Conservation (phyloP, 805 yeast species). For the Hermanozyma aechmeae region DNA sequence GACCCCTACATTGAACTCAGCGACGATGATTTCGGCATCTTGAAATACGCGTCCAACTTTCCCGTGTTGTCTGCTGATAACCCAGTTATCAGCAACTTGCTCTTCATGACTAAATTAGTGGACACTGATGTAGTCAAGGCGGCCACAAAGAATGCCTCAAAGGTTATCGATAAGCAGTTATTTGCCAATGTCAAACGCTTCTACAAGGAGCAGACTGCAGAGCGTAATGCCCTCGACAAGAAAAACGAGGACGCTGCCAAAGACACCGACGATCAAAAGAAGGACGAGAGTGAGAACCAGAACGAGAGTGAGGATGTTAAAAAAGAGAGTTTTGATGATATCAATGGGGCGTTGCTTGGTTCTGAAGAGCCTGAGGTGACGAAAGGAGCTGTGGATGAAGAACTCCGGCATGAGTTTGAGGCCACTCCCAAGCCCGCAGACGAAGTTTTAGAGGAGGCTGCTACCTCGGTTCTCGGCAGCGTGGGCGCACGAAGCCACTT, state of each 20-base stretch:
- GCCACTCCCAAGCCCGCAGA: too few relatives aligned
- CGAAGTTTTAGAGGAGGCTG: constrained; percentile 51
- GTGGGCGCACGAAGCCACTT: constrained; percentile 73
- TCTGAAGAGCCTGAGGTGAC: neutral
- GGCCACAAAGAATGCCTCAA: constrained; percentile 60
- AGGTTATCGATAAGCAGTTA: constrained; percentile 36
- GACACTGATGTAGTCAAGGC: constrained; percentile 82
- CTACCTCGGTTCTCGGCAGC: constrained; percentile 62
- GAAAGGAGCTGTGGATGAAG: constrained; percentile 3
- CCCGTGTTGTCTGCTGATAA: constrained; percentile 84
- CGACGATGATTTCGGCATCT: constrained; percentile 48
- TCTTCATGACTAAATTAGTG: constrained; percentile 76
- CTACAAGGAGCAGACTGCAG: constrained; percentile 6
- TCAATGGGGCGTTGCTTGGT: neutral
- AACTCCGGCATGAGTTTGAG: too few relatives aligned
- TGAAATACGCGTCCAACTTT: constrained; percentile 73
- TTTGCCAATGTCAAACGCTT: constrained; percentile 26
- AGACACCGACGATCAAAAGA: too few relatives aligned
- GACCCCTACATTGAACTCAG: constrained; percentile 52
- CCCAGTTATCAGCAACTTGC: constrained; percentile 88
- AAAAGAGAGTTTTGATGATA: constrained; percentile 3
- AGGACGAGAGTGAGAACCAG: constrained; percentile 4
- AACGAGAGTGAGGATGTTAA: constrained; percentile 6
- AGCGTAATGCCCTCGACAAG: neutral
- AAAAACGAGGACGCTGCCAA: constrained; percentile 2